These are phyloP conservation scores for Filosporella fistucella DNA, from an alignment of 495 filamentous ascomycete species.

Conservation along the genomic window DNA sequence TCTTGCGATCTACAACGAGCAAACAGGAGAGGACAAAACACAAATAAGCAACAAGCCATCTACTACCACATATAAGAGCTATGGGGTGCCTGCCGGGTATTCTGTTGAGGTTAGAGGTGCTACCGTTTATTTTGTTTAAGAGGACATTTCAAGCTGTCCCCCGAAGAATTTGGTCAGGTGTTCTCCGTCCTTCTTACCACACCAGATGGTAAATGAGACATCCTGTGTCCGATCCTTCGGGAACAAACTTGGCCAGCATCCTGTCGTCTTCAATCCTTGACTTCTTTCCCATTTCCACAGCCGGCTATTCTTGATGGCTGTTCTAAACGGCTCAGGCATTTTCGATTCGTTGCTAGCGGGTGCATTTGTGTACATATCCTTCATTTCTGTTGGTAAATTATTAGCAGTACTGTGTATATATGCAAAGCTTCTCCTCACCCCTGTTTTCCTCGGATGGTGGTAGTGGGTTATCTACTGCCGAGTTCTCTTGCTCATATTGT, in stretches of 20 bases:
- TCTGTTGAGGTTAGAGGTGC: constrained; percentile 9
- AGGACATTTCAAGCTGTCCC: constrained; percentile 7
- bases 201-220: constrained; percentile 15
- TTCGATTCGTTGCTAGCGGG: constrained; percentile 16
- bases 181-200: constrained; percentile 4
- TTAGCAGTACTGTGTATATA: too few relatives aligned
- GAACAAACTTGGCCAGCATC: constrained; percentile 16
- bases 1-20: constrained; percentile 9
- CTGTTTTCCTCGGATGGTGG: too few relatives aligned
- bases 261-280: constrained; percentile 11
- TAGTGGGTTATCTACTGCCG: too few relatives aligned
- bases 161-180: constrained; percentile 11
- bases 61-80: constrained; percentile 1
- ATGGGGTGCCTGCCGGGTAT: constrained; percentile 14
- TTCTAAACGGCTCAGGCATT: constrained; percentile 16
- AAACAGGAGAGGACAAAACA: constrained; percentile 3
- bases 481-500: too few relatives aligned
- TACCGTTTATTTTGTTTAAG: constrained; percentile 12
- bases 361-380: constrained; percentile 19
- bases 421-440: too few relatives aligned
- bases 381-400: too few relatives aligned
- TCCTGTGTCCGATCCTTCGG: constrained; percentile 12
- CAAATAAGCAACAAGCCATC: background rate
- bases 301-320: constrained; percentile 10
- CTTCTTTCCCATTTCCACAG: constrained; percentile 17